phyloP scores from a whole-genome alignment of 2,329 filamentous ascomycete genomes.

The Claviceps cyperi region DNA sequence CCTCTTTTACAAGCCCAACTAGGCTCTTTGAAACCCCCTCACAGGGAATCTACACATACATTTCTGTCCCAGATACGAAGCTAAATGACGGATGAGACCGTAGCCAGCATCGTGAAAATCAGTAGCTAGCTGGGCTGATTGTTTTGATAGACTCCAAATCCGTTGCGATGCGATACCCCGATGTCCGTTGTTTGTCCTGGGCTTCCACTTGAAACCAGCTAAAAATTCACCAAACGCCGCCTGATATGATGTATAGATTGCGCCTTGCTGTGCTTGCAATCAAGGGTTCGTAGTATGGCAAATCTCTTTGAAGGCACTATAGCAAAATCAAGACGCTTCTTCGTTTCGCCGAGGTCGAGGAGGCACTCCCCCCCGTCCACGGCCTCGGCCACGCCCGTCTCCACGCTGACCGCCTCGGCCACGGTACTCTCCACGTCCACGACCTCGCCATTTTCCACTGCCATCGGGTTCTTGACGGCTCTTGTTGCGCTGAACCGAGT shows the following conservation, averaged over 20 bases:
- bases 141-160: constrained; percentile 7
- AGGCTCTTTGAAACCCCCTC: neutral
- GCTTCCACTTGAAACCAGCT: constrained; percentile 10
- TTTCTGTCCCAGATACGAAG: neutral
- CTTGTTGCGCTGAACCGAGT: constrained; percentile 51
- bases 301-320: neutral
- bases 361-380: constrained; percentile 23
- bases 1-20: constrained; percentile 3
- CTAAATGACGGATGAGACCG: neutral
- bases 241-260: constrained; percentile 25
- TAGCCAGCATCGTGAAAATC: neutral
- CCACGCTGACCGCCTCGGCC: constrained; percentile 38
- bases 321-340: constrained; percentile 14
- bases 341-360: constrained; percentile 24
- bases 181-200: constrained; percentile 9
- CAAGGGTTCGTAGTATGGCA: neutral
- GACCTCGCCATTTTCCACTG: constrained; percentile 24
- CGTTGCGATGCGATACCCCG: constrained; percentile 12
- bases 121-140: neutral
- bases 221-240: constrained; percentile 22
- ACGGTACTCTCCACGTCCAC: constrained; percentile 34
- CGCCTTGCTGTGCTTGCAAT: neutral
- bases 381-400: constrained; percentile 28
- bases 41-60: neutral
- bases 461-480: constrained; percentile 39